These are phyloP conservation scores for Daldinia childiae DNA, from an alignment of 495 filamentous ascomycete genomes.

Conservation along the genomic window DNA sequence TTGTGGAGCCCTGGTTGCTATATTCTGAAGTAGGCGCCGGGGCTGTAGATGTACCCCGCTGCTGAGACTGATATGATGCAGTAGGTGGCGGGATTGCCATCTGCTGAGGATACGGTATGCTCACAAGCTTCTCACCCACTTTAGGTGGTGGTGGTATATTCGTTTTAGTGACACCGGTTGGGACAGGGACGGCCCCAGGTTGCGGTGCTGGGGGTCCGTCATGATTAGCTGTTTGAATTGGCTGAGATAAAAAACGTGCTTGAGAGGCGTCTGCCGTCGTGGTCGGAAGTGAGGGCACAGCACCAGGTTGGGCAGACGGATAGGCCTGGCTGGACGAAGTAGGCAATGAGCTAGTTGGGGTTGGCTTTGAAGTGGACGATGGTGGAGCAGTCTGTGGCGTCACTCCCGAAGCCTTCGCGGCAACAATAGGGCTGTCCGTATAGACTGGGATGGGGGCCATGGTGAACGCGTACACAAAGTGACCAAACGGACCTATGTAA, in stretches of 20 bases:
- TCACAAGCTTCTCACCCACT: constrained; percentile 53
- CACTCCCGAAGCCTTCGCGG: constrained; percentile 60
- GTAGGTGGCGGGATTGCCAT: constrained; percentile 53
- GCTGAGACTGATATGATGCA: constrained; percentile 45
- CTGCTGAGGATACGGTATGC: constrained; percentile 53
- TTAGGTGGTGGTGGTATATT: constrained; percentile 65
- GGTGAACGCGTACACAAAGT: constrained; percentile 14
- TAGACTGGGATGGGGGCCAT: constrained; percentile 70
- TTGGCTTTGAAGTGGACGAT: constrained; percentile 33
- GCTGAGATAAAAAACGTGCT: constrained; percentile 40
- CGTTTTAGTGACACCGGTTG: constrained; percentile 37
- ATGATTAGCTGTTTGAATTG: constrained; percentile 45
- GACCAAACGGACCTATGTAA: neutral
- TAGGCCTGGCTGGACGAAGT: constrained; percentile 49
- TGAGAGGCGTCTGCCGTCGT: constrained; percentile 46
- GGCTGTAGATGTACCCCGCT: constrained; percentile 50
- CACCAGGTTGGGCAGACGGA: constrained; percentile 59
- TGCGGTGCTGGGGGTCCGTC: constrained; percentile 66
- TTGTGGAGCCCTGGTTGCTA: constrained; percentile 23
- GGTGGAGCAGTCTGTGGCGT: constrained; percentile 60
- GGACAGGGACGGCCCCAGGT: constrained; percentile 63
- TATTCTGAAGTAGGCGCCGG: constrained; percentile 36
- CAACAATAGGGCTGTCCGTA: constrained; percentile 66
- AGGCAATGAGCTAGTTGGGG: constrained; percentile 50
- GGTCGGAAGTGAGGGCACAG: constrained; percentile 48